Base-by-base conservation (phyloP, 108 stramenopile species). In the Cyclotella kingstonii region DNA sequence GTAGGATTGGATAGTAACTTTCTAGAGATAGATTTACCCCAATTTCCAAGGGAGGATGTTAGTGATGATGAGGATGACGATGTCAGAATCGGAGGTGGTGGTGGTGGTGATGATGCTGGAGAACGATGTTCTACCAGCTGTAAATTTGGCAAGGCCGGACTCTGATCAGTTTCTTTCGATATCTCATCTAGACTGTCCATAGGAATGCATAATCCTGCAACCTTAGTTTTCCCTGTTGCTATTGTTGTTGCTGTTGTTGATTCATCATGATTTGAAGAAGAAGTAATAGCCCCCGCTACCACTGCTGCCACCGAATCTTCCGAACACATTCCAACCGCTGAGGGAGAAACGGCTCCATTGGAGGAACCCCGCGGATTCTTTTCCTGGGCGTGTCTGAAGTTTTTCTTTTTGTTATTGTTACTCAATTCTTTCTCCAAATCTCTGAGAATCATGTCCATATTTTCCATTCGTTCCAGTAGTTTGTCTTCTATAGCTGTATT, bases 81-180 rank as follows among this genome's bases (percentile, higher is more conserved):
- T 6, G 52, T n/a, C n/a, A n/a, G n/a, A n/a, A n/a, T n/a, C n/a
- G 25, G 27, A 12, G 1, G 1, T 35, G 35, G 18, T 53, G 25
- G 5, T 53, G 18, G 1, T 23, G 12, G 27, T 28, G 39, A 42
- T 36, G 23, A 38, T 1, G 1, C 31, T 17, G 4, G 1, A 33
- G 4, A 18, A 40, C 23, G 39, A 54, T 18, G 5, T 4, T 23
- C n/a, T 42, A 25, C 2, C 2, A 4, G n/a, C 26, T 42, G 23
- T 0, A 46, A 22, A 12, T 44, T 7, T 6, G 36, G 39, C 17
- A 58, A 63, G 12, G 72, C 49, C 26, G 63, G 53, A 54, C 59
- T 56, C 40, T 63, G 64, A 33, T 73, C 72, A 14, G 72, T 73
- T 33, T 73, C 72, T 17, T 63, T 25, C 11, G 63, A 65, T 29